Base-by-base conservation (phyloP, 2,329 filamentous ascomycete genomes). In the Mollisiaceae sp. region DNA sequence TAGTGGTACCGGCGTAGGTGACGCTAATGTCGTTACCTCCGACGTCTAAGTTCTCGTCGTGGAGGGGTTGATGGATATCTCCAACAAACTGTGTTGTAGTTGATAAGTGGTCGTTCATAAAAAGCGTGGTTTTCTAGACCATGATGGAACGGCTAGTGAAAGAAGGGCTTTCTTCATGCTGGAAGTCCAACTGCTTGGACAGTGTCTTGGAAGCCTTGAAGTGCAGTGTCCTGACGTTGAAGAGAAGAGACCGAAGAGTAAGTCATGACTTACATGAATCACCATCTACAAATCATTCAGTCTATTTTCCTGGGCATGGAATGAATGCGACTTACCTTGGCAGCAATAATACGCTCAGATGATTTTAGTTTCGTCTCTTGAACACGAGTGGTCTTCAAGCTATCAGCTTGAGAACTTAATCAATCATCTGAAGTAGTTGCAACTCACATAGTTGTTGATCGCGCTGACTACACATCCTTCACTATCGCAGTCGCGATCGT, bases 21-120 rank as follows among this genome's bases (percentile, higher is more conserved):
- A 92, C 90, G 14, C 81, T 75, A 69, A 92, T 89, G 18, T 84
- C 84, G 71, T 93, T 93, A 0, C 90, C 90, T 60, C 90, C 90
- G 43, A 84, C 79, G 1, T 83, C 82, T 11, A 89, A 84, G 64
- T 89, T 82, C 77, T 90, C 88, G 63, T 85, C 85, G 75, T 91
- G 88, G 65, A 91, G 79, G 24, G 88, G 88, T 78, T 91, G 87
- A 75, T 91, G 87, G 66, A 91, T 85, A 75, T 91, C 89, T 64
- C 87, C 87, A 15, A 74, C 32, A 60, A 74, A 72, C 69, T 73
- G 68, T 54, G 11, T 52, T 89, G 77, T 22, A 64, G 89, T 38
- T 47, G n/a, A 47, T 55, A 15, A 43, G 64, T 43, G 32, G 61
- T 43, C 32, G 24, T 55, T 20, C 15, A 15, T 60, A 43, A 60